Evolutionary conservation across 1,284 basidiomycete species (phyloP).

Genomic region (Ceratobasidium theobromae): DNA sequence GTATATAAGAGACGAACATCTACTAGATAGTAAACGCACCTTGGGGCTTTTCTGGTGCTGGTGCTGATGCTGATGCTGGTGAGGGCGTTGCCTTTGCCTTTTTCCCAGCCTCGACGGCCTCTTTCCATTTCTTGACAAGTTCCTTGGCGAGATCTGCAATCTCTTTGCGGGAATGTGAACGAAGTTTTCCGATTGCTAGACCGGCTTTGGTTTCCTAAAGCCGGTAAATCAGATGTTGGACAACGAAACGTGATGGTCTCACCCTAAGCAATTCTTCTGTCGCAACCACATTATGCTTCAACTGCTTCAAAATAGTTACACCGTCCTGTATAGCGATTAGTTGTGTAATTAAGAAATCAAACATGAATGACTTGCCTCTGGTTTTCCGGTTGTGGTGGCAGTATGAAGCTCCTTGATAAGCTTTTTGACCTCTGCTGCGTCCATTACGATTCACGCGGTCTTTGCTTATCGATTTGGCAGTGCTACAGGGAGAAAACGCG

Average conservation of each 20-base stretch:
- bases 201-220: slow-evolving; percentile 86
- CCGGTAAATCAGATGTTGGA: neutral
- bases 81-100: slow-evolving; percentile 48
- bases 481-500: neutral
- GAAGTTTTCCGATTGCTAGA: slow-evolving; percentile 88
- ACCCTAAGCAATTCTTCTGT: slow-evolving; percentile 88
- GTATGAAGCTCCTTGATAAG: slow-evolving; percentile 75
- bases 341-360: slow-evolving; percentile 45
- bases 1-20: neutral
- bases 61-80: slow-evolving; percentile 5
- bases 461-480: too few species aligned
- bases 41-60: neutral
- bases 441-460: slow-evolving; percentile 13
- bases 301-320: slow-evolving; percentile 62
- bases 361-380: slow-evolving; percentile 57
- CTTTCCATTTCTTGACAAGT: slow-evolving; percentile 91
- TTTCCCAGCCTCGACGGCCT: slow-evolving; percentile 72
- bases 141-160: slow-evolving; percentile 88
- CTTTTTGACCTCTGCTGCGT: slow-evolving; percentile 66
- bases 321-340: slow-evolving; percentile 60
- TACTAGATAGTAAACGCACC: slow-evolving; percentile 23
- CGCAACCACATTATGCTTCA: slow-evolving; percentile 79
- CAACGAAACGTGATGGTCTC: slow-evolving; percentile 48
- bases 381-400: slow-evolving; percentile 49
- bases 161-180: slow-evolving; percentile 68